These are phyloP conservation scores for Neurospora sp. DNA, from an alignment of 495 filamentous ascomycete species.

Conservation along the genomic window DNA sequence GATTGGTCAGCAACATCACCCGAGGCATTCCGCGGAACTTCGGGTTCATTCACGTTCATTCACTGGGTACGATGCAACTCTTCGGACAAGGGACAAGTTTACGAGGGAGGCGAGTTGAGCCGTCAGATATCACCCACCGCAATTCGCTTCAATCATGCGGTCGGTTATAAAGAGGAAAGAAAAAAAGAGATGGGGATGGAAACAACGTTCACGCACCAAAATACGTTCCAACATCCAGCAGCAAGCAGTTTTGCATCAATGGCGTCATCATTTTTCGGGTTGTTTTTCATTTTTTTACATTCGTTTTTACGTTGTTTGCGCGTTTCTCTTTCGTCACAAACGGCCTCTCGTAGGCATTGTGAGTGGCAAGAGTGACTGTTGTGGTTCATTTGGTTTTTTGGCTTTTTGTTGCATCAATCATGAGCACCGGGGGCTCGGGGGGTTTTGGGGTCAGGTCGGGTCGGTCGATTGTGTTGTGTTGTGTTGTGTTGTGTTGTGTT, in stretches of 20 bases:
- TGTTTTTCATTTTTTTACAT: slow-evolving; percentile 12
- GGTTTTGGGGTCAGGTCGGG: not conserved
- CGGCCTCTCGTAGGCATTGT: not conserved
- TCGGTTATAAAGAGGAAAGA: slow-evolving; percentile 13
- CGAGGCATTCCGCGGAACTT: not conserved
- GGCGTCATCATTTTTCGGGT: slow-evolving; percentile 17
- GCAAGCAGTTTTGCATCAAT: slow-evolving; percentile 15
- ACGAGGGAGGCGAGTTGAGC: slow-evolving; percentile 24
- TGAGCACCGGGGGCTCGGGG: not conserved
- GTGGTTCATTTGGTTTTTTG: slow-evolving; percentile 2
- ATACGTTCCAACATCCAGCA: slow-evolving; percentile 11
- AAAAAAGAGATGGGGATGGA: slow-evolving; percentile 11
- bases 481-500: slow-evolving; percentile 3
- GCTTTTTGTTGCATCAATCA: not conserved
- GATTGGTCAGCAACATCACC: not conserved
- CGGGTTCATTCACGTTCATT: not conserved
- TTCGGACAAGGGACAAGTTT: not conserved
- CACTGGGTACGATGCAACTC: not conserved
- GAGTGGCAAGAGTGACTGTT: not conserved
- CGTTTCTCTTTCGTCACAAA: not conserved
- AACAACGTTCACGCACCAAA: not conserved
- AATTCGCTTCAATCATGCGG: slow-evolving; percentile 37
- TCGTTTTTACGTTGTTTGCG: not conserved
- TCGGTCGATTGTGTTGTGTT: slow-evolving; percentile 5
- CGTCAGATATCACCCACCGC: slow-evolving; percentile 56